phyloP scores from a whole-genome alignment of 1,284 basidiomycete species.

The Rhodotorula sp. region DNA sequence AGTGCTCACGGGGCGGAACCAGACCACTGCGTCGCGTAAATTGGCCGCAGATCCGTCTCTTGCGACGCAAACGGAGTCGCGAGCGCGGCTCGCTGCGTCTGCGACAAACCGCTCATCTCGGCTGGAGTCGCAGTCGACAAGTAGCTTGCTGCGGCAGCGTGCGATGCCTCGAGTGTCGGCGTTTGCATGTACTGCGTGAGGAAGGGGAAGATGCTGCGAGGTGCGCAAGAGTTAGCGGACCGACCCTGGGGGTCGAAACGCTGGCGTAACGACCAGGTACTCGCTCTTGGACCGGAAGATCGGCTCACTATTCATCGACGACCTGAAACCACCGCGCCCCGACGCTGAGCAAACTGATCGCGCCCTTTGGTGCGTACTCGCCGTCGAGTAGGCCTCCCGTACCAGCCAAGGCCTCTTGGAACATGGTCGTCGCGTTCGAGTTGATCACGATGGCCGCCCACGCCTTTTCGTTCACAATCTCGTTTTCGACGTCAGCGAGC shows the following conservation, averaged over 20 bases:
- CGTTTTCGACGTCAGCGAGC: slow-evolving; percentile 40
- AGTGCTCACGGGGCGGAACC: slow-evolving; percentile 18
- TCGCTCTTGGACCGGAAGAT: slow-evolving; percentile 15
- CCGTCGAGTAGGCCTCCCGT: slow-evolving; percentile 40
- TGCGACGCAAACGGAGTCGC: slow-evolving; percentile 46
- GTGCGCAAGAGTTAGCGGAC: neutral
- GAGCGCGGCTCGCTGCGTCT: slow-evolving; percentile 38
- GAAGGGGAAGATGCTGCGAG: slow-evolving; percentile 14
- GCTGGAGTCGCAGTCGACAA: slow-evolving; percentile 7
- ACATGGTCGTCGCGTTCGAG: slow-evolving; percentile 42
- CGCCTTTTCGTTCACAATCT: slow-evolving; percentile 41
- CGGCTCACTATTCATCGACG: slow-evolving; percentile 14
- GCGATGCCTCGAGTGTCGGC: slow-evolving; percentile 38
- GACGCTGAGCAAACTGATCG: slow-evolving; percentile 44
- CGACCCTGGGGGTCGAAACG: too few species aligned
- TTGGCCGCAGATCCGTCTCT: slow-evolving; percentile 45
- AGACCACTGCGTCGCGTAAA: slow-evolving; percentile 43
- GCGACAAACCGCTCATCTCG: slow-evolving; percentile 1
- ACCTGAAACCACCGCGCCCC: slow-evolving; percentile 47
- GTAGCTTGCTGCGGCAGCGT: slow-evolving; percentile 19
- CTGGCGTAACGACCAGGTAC: neutral
- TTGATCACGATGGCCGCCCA: slow-evolving; percentile 43
- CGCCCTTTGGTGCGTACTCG: slow-evolving; percentile 45
- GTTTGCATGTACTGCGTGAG: slow-evolving; percentile 15
- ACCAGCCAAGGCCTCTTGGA: slow-evolving; percentile 23